phyloP scores from a whole-genome alignment of 495 filamentous ascomycete species.

The Neurospora pannonica region DNA sequence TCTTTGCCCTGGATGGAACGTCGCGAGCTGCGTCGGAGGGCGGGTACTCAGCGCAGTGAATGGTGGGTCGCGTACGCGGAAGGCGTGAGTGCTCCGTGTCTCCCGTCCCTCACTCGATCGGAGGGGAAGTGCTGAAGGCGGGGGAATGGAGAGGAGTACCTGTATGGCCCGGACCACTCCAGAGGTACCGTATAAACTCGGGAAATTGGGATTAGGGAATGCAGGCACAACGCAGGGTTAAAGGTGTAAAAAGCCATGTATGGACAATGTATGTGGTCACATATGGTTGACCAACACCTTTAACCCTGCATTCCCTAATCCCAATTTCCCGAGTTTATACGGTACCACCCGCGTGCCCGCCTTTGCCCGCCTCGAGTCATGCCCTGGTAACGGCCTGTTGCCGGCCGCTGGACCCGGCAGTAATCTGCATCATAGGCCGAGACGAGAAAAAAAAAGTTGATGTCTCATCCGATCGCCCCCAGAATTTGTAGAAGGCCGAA shows the following conservation, averaged over 20 bases:
- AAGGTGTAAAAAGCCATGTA: too few relatives aligned
- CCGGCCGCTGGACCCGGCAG: conserved; percentile 9
- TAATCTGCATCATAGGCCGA: conserved; percentile 15
- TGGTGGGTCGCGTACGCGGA: not conserved
- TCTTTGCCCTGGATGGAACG: not conserved
- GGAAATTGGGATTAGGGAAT: too few relatives aligned
- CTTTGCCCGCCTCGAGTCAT: conserved; percentile 11
- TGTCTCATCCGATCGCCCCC: not conserved
- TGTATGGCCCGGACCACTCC: too few relatives aligned
- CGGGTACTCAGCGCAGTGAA: not conserved
- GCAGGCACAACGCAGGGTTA: too few relatives aligned
- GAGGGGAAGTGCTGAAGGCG: not conserved
- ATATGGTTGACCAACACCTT: too few relatives aligned
- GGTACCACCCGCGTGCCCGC: not conserved
- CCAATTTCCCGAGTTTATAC: too few relatives aligned
- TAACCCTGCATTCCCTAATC: too few relatives aligned
- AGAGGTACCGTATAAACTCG: too few relatives aligned
- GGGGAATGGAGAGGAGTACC: not conserved
- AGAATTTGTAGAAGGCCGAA: not conserved
- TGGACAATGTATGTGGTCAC: too few relatives aligned
- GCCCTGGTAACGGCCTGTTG: conserved; percentile 5
- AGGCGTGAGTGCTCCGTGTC: not conserved
- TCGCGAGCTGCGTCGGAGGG: not conserved
- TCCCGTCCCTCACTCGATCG: not conserved
- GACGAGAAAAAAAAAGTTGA: conserved; percentile 11